Evolutionary conservation across 129 eudicot species (phyloP).

Genomic region (Tanacetum coccineum): DNA sequence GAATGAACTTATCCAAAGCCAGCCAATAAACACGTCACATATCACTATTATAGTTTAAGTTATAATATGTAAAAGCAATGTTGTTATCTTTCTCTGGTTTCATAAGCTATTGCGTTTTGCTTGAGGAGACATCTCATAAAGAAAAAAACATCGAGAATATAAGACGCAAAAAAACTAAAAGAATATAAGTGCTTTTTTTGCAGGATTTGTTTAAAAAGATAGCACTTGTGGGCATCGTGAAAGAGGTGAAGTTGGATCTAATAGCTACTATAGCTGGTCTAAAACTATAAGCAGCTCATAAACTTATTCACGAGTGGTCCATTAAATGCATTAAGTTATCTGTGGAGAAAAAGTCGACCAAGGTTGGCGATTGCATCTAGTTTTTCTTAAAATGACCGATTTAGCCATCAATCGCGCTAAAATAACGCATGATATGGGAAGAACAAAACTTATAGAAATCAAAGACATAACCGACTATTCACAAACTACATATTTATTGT

Average conservation of each 20-base stretch:
- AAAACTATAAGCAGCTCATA: no score
- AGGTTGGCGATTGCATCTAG: background rate
- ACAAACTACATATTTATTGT: conserved; percentile 3
- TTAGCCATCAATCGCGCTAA: background rate
- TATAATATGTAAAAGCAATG: background rate
- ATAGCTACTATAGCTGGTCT: background rate
- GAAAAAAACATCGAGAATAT: background rate
- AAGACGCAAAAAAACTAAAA: background rate
- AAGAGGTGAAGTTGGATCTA: background rate
- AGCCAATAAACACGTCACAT: background rate
- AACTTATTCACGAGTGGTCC: background rate
- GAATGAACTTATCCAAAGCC: conserved; percentile 9
- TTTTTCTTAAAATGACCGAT: background rate
- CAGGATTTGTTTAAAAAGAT: background rate
- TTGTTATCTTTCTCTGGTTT: background rate
- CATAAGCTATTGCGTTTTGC: no score
- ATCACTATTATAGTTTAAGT: background rate
- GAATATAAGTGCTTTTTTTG: background rate
- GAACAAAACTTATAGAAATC: background rate
- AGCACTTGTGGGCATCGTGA: background rate
- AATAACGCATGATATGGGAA: background rate
- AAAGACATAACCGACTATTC: background rate
- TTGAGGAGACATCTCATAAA: background rate
- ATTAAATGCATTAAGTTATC: background rate
- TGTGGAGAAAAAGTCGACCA: background rate